Conservation (phyloP, 176 grass and related monocot species). For the Puya raimondii region DNA sequence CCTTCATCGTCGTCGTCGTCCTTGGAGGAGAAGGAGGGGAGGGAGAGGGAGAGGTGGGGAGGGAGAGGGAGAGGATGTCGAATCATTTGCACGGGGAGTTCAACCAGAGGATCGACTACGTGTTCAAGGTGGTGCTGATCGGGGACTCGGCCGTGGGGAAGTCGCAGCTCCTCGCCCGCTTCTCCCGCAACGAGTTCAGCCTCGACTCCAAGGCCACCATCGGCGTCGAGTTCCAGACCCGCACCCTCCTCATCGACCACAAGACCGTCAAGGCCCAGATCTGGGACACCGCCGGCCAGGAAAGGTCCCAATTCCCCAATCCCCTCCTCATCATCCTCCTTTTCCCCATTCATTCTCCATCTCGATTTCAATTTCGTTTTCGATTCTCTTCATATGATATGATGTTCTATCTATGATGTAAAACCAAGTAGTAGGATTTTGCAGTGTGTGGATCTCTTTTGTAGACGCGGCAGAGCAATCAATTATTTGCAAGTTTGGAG, state of each 20-base stretch:
- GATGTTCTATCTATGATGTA: too few species aligned
- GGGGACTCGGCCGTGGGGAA: slow-evolving; percentile 73
- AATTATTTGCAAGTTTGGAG: too few species aligned
- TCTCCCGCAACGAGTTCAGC: slow-evolving; percentile 76
- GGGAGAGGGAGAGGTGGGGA: neutral
- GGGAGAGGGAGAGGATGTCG: slow-evolving; percentile 23
- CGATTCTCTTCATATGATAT: neutral
- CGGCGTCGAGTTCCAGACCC: slow-evolving; percentile 58
- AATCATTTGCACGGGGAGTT: slow-evolving; percentile 8
- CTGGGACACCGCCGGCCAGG: slow-evolving; percentile 76
- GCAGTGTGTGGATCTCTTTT: too few species aligned
- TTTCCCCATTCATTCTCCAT: too few species aligned
- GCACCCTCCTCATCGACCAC: slow-evolving; percentile 46
- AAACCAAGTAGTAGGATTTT: too few species aligned
- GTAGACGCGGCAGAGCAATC: too few species aligned
- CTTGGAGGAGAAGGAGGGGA: too few species aligned
- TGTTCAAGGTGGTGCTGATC: slow-evolving; percentile 67
- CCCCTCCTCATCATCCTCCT: neutral
- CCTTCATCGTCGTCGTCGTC: too few species aligned
- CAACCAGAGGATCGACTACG: slow-evolving; percentile 52
- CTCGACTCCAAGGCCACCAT: slow-evolving; percentile 56
- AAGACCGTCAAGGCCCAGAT: slow-evolving; percentile 74
- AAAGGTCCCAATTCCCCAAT: slow-evolving; percentile 20
- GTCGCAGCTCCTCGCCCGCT: slow-evolving; percentile 65
- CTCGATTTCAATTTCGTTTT: too few species aligned